Evolutionary conservation across 805 yeast species (phyloP).

Genomic region (Kregervanrija pseudodelftensis): DNA sequence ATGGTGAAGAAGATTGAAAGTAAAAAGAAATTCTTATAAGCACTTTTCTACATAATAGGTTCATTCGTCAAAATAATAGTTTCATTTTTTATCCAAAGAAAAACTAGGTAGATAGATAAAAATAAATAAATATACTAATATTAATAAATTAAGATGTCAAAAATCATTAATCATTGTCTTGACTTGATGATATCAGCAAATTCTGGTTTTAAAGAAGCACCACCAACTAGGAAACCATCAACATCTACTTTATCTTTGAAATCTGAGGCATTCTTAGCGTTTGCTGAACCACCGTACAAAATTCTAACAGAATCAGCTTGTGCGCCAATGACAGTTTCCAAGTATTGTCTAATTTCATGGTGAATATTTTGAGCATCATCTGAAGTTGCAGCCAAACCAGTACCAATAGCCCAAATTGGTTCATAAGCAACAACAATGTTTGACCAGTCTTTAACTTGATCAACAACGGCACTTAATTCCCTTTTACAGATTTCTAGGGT

Average conservation of each 20-base stretch:
- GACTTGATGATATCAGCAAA: constrained; percentile 92
- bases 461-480: constrained; percentile 85
- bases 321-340: constrained; percentile 70
- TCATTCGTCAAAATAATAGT: neutral
- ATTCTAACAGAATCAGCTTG: constrained; percentile 79
- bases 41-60: neutral
- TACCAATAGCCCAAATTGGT: constrained; percentile 99
- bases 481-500: constrained; percentile 82
- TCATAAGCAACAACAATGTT: constrained; percentile 94
- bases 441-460: constrained; percentile 78
- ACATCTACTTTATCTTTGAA: constrained; percentile 91
- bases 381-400: constrained; percentile 98
- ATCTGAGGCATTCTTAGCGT: constrained; percentile 84
- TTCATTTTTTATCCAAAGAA: neutral
- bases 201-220: constrained; percentile 98
- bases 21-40: neutral
- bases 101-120: too few species aligned
- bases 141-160: neutral
- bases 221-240: constrained; percentile 99
- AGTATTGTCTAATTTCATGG: constrained; percentile 76
- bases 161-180: constrained; percentile 47
- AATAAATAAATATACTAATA: neutral
- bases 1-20: constrained; percentile 6
- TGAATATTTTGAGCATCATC: constrained; percentile 97
- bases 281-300: constrained; percentile 98